Conservation (phyloP, 2,329 filamentous ascomycete species). For the Immersiporthe knoxdaviesiana region DNA sequence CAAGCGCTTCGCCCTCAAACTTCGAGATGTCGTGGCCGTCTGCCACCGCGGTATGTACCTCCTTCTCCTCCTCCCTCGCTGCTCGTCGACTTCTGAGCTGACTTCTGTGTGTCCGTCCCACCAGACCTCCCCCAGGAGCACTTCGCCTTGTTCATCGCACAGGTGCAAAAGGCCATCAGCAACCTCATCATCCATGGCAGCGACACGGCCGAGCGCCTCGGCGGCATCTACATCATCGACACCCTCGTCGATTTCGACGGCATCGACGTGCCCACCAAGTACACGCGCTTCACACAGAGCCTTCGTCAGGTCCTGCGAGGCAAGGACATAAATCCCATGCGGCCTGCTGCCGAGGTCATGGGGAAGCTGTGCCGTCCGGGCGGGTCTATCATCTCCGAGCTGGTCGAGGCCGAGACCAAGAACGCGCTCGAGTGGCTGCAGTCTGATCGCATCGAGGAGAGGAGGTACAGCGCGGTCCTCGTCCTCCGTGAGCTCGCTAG, state of each 20-base stretch:
- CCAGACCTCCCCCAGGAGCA: conserved; percentile 78
- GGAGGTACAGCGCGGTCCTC: conserved; percentile 89
- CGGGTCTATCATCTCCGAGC: conserved; percentile 89
- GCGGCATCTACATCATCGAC: conserved; percentile 89
- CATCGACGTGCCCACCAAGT: conserved; percentile 90
- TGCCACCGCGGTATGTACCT: conserved; percentile 56
- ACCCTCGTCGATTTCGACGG: conserved; percentile 95
- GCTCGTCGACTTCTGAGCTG: conserved; percentile 14
- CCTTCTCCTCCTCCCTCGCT: neutral
- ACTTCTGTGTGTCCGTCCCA: conserved; percentile 17
- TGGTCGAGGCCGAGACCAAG: conserved; percentile 96
- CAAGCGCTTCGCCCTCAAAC: conserved; percentile 56
- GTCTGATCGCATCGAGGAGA: conserved; percentile 89
- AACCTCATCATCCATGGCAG: conserved; percentile 79
- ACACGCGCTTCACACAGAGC: conserved; percentile 90
- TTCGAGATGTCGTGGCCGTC: conserved; percentile 58
- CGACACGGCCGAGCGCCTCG: conserved; percentile 86
- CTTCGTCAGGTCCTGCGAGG: conserved; percentile 86
- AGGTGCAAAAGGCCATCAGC: conserved; percentile 61
- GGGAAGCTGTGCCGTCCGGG: conserved; percentile 91
- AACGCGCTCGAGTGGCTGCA: conserved; percentile 96
- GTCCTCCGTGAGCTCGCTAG: conserved; percentile 87
- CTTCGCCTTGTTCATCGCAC: conserved; percentile 65
- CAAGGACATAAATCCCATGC: conserved; percentile 89
- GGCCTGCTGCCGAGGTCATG: conserved; percentile 84